Evolutionary conservation across 2,329 filamentous ascomycete genomes (phyloP).

Genomic region (Aspergillus candidus): DNA sequence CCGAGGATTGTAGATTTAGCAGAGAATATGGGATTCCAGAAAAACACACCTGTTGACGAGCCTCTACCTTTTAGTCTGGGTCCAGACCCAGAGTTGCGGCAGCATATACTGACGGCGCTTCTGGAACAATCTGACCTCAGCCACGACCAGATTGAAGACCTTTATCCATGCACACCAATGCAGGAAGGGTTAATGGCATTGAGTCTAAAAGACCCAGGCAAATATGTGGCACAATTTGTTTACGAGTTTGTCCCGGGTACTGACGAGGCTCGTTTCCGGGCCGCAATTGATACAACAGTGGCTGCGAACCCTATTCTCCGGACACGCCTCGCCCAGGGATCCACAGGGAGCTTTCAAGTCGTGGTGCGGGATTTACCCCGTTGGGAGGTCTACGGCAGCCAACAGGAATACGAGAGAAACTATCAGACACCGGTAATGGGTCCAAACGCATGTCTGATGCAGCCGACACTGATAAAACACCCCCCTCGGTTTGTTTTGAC

Average conservation of each 20-base stretch:
- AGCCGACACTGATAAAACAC: too few relatives aligned
- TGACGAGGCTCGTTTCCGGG: constrained; percentile 28
- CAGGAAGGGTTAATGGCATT: constrained; percentile 36
- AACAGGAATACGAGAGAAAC: too few relatives aligned
- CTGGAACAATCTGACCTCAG: too few relatives aligned
- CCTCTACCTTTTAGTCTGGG: too few relatives aligned
- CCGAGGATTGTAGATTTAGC: too few relatives aligned
- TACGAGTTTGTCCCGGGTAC: constrained; percentile 20
- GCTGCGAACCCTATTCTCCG: constrained; percentile 34
- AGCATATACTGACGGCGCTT: too few relatives aligned
- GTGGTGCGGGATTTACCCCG: constrained; percentile 13
- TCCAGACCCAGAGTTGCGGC: too few relatives aligned
- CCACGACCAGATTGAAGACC: constrained; percentile 27
- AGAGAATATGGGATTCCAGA: too few relatives aligned
- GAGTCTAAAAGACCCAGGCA: constrained; percentile 27
- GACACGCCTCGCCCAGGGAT: constrained; percentile 27
- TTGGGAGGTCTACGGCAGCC: constrained; percentile 9
- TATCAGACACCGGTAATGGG: too few relatives aligned
- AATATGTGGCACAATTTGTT: constrained; percentile 31
- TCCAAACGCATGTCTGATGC: too few relatives aligned
- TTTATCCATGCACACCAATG: constrained; percentile 34
- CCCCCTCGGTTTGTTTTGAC: constrained; percentile 26
- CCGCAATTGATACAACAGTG: constrained; percentile 30
- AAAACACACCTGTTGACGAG: too few relatives aligned
- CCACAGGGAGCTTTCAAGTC: constrained; percentile 15